Evolutionary conservation across 179 eudicot genomes (phyloP), one percentile per base, ranked within the genome.

Genomic region (Beta macrorhiza): DNA sequence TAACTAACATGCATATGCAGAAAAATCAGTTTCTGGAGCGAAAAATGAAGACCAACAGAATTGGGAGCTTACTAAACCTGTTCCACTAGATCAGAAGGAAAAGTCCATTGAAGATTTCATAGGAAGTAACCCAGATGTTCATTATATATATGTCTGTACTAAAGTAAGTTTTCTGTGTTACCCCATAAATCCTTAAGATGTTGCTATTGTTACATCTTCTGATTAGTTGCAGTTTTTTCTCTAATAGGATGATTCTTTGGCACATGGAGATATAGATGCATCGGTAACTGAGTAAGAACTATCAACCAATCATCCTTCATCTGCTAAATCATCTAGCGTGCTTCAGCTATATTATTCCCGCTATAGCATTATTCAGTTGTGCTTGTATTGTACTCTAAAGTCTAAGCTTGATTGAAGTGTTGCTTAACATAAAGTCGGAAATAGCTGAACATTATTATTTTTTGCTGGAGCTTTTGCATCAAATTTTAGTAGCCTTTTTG

Each of bases 111-210:
- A 89, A 84, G 87, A 86, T 32, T 83, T 77, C 77, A 75, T 90
- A 20, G 92, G 92, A 63, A 83, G 84, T 84, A 88, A 84, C 59
- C 82, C 90, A 5, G 91, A 94, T 62, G 89, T 93, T 73, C 98
- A 94, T 85, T 94, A 93, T 81, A 91, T 94, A 47, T 94, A 94
- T 80, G 91, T 93, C 19, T 94, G 98, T 81, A 86, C 81, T 20
- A 91, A 89, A 92, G 98, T 93, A 17, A 78, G 93, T 85, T 14
- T 16, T 15, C 57, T 7, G 20, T 49, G 25, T 52, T 71, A 5
- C 52, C 63, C 58, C 59, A 44, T n/a, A 19, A 58, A 55, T 56
- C 73, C 44, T 44, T 49, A 53, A 29, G 53, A 8, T 79, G 7
- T n/a, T 75, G 11, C 64, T 12, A 32, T 7, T 58, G 19, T 64